Base-by-base conservation (phyloP, 2,329 filamentous ascomycete species). In the Sporothrix inflata region DNA sequence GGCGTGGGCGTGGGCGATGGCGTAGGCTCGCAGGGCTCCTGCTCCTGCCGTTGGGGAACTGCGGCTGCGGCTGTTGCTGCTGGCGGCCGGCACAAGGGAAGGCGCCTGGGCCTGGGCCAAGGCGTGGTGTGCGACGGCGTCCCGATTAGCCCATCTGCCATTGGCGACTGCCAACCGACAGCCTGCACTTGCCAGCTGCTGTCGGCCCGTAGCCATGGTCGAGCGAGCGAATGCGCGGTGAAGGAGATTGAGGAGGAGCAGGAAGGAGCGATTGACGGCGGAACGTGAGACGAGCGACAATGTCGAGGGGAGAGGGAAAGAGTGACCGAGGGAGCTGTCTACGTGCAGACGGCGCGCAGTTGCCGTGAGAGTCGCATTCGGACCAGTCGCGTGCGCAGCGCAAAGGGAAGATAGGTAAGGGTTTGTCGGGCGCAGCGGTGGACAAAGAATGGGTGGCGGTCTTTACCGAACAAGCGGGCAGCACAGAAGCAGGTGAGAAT, bases 21-120 rank as follows among this genome's bases (percentile, higher is more conserved):
- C 40, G 60, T 16, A 42, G 38, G 60, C 34, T 65, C 38, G 60
- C 60, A 45, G 60, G 60, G 60, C 60, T 65, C 38, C 30, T 34
- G 42, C n/a, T 49, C 38, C 30, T 34, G 42, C n/a, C n/a, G 47
- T 19, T 49, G 47, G 55, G 24, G 27, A n/a, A n/a, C 30, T 30
- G 30, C 16, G 55, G 55, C 47, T 34, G 47, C 19, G 19, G 47
- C 47, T 55, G 21, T 3, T 11, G 51, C 51, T 55, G 51, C 38
- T 49, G 63, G 21, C 9, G 42, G 42, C 63, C 63, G 63, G 63
- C 63, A 34, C 63, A 67, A 67, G 63, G 63, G 63, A 67, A 67
- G 63, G 21, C 4, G 21, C 2, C 30, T 38, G 55, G 5, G 19
- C 9, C 1, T 63, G 16, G 63, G 45, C 63, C 27, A 49, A 53